Evolutionary conservation across 192 early-diverging fungal genomes (phyloP).

Genomic region (Gaertneriomyces sp.): DNA sequence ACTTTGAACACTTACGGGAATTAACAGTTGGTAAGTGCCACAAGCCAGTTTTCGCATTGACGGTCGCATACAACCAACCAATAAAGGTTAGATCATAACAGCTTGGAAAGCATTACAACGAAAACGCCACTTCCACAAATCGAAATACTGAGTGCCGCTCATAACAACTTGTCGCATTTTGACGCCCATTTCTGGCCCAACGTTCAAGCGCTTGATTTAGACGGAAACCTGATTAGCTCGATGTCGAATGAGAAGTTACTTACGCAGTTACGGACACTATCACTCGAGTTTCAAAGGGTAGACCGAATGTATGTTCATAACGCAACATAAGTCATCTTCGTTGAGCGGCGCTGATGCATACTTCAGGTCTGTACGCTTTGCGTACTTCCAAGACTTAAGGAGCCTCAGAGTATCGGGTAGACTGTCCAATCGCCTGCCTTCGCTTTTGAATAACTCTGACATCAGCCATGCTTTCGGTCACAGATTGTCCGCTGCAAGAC

Average conservation of each 20-base stretch:
- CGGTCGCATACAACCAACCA: background rate
- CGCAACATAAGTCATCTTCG: too few species aligned
- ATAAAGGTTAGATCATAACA: constrained; percentile 18
- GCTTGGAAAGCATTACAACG: background rate
- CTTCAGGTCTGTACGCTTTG: too few species aligned
- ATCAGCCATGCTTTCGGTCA: too few species aligned
- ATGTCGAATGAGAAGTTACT: constrained; percentile 15
- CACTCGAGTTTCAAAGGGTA: constrained; percentile 15
- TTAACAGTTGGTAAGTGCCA: constrained; percentile 17
- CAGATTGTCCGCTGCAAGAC: background rate
- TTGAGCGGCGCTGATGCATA: too few species aligned
- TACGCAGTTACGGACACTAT: constrained; percentile 9
- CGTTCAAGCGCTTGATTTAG: constrained; percentile 9
- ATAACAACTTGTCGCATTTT: constrained; percentile 16
- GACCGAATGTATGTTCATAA: constrained; percentile 5
- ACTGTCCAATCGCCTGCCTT: too few species aligned
- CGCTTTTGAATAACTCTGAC: too few species aligned
- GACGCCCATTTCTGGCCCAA: constrained; percentile 11
- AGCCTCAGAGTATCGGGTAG: too few species aligned
- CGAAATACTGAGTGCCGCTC: constrained; percentile 15
- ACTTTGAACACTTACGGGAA: constrained; percentile 12
- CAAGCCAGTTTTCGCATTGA: background rate
- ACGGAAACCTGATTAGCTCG: constrained; percentile 16
- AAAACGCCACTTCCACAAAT: background rate
- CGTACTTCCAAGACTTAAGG: too few species aligned